Base-by-base conservation (phyloP, 345 rosid species). In the Populus deltoides region DNA sequence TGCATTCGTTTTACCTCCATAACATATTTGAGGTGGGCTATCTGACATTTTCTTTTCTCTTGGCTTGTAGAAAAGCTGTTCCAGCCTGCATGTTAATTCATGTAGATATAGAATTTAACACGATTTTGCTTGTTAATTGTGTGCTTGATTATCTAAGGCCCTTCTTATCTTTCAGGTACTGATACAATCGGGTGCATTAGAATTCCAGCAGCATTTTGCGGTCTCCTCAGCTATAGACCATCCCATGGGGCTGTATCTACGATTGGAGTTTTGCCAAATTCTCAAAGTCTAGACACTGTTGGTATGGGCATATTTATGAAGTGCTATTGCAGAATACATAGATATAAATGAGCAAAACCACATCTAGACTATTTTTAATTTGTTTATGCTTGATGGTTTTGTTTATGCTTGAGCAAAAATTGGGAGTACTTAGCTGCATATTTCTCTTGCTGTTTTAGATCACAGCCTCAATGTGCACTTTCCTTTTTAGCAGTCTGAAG, bases 131-230 rank as follows among this genome's bases (percentile, higher is more conserved):
- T 68, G 15, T 59, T 66, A 65, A 71, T 25, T 20, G 39, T 66
- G 61, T n/a, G 51, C 35, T 72, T 79, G 65, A 77, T 78, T 15
- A 38, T 45, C 33, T 51, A 18, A 31, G 66, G 18, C 20, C 73
- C 51, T 29, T 31, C 5, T 4, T 31, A 71, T 24, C 51, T 79
- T 84, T 73, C 82, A 94, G 99, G 95, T 49, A 86, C 90, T 16
- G 99, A 94, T 86, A 91, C 99, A 31, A 78, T 81, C 71, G 99
- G 99, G 1, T 79, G 93, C 55, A 83, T 90, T 71, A 87, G 97
- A 87, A 75, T 91, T 81, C 98, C 98, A 47, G 97, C 98, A 25
- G 87, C 99, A 73, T 93, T 90, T 83, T 93, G 97, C 86, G 99
- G 99, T 73, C 81, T 93, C 80, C 88, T 94, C 73, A 90, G 95